Conservation (phyloP, 2,329 filamentous ascomycete genomes). For the Fusarium proliferatum region DNA sequence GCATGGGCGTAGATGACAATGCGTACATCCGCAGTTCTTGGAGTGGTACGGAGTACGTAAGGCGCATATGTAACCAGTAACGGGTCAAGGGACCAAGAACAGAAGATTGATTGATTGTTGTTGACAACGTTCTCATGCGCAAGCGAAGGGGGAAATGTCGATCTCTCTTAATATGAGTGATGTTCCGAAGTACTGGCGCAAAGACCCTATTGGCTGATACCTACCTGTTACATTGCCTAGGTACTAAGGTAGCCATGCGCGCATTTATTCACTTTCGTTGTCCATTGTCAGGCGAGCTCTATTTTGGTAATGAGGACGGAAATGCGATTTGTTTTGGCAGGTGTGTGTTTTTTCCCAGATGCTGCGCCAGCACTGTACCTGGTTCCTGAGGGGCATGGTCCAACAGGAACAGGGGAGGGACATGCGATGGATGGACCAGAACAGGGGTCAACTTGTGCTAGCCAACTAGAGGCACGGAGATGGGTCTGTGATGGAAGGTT, state of each 20-base stretch:
- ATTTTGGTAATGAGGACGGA: neutral
- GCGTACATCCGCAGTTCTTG: slow-evolving; percentile 1
- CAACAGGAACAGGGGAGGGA: slow-evolving; percentile 11
- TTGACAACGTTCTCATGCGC: slow-evolving; percentile 9
- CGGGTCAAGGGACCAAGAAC: slow-evolving; percentile 26
- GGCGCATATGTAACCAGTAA: slow-evolving; percentile 21
- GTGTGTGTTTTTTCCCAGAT: neutral
- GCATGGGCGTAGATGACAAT: slow-evolving; percentile 17
- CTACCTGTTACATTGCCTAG: neutral
- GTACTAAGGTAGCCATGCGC: neutral
- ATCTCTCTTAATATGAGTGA: slow-evolving; percentile 34
- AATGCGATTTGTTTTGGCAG: slow-evolving; percentile 29
- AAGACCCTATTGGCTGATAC: neutral
- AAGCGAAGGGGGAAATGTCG: slow-evolving; percentile 19
- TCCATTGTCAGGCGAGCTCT: neutral
- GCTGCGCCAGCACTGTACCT: slow-evolving; percentile 6
- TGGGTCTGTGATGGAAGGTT: slow-evolving; percentile 4
- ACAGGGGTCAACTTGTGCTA: slow-evolving; percentile 7
- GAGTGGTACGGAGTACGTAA: slow-evolving; percentile 25
- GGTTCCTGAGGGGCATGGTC: slow-evolving; percentile 14
- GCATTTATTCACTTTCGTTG: slow-evolving; percentile 5
- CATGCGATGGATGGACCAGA: slow-evolving; percentile 18
- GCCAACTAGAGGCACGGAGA: slow-evolving; percentile 16
- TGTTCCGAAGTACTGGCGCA: neutral
- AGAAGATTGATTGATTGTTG: neutral